Conservation (phyloP, 495 filamentous ascomycete genomes). For the Articulospora tetracladia region DNA sequence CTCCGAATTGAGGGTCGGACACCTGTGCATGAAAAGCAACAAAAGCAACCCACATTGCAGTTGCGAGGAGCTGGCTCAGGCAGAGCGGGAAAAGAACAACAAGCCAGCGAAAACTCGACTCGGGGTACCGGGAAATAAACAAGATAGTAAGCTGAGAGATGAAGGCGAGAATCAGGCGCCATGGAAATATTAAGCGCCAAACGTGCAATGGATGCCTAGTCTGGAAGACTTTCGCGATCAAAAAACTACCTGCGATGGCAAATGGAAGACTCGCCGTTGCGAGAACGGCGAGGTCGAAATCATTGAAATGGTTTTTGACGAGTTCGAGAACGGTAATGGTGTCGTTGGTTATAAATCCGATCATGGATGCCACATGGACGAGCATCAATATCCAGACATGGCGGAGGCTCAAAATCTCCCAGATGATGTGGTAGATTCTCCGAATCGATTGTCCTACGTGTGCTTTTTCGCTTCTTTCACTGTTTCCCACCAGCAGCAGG, state of each 20-base stretch:
- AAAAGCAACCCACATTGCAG: constrained; percentile 6
- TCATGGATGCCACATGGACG: constrained; percentile 5
- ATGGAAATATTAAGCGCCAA: constrained; percentile 6
- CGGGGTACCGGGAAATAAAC: constrained; percentile 4
- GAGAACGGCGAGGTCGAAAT: constrained; percentile 7
- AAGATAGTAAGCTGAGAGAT: constrained; percentile 7
- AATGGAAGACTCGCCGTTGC: constrained; percentile 1
- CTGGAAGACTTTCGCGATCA: constrained; percentile 4
- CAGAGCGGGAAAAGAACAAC: not conserved
- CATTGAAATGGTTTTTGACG: constrained; percentile 2
- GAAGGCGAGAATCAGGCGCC: constrained; percentile 8
- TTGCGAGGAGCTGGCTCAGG: constrained; percentile 5
- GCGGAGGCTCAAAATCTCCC: constrained; percentile 2
- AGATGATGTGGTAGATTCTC: constrained; percentile 6
- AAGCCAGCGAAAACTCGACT: constrained; percentile 3
- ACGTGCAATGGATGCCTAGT: constrained; percentile 7
- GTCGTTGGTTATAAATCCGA: constrained; percentile 8
- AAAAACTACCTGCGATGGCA: constrained; percentile 6
- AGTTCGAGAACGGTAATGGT: constrained; percentile 8
- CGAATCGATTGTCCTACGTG: not conserved
- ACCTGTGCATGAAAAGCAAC: constrained; percentile 6
- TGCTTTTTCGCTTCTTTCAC: not conserved
- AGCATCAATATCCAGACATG: constrained; percentile 9
- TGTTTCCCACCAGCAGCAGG: constrained; percentile 1
- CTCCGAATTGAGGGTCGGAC: constrained; percentile 5